These are phyloP conservation scores for Prunus fruticosa DNA, from an alignment of 306 rosid species.

Conservation along the genomic window DNA sequence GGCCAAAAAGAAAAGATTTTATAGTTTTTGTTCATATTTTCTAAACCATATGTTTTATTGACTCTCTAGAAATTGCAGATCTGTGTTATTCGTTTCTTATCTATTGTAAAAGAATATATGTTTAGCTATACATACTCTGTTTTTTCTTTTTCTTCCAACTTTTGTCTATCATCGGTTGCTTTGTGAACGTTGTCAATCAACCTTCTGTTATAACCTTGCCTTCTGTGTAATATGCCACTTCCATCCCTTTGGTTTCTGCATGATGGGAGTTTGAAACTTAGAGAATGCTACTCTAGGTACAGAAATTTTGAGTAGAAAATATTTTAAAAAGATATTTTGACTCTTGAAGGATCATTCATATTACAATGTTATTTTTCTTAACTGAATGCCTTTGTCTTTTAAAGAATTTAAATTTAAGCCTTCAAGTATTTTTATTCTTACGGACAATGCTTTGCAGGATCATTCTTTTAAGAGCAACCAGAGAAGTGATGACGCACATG, in stretches of 20 bases:
- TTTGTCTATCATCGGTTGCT: neutral
- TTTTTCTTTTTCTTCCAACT: neutral
- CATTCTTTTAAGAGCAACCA: constrained; percentile 33
- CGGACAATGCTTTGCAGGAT: constrained; percentile 37
- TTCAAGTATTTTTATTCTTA: constrained; percentile 13
- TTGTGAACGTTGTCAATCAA: neutral
- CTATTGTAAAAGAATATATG: neutral
- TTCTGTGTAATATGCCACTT: neutral
- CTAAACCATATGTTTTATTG: neutral
- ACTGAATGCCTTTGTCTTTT: neutral
- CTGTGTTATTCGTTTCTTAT: constrained; percentile 1
- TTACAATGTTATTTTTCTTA: neutral
- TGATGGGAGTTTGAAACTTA: constrained; percentile 9
- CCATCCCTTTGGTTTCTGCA: neutral
- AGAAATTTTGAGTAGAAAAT: neutral
- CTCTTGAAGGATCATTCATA: neutral
- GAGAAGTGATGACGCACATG: constrained; percentile 30
- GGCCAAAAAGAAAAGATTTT: neutral
- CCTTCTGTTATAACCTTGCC: neutral
- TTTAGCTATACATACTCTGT: neutral
- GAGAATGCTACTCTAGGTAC: neutral
- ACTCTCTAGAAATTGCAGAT: neutral
- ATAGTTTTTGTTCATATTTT: neutral
- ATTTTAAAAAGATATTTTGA: neutral
- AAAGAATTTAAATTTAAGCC: neutral